Percentiles rank a stretch among this genome's conserved stretches.
Evolutionary conservation across 2,329 filamentous ascomycete species (phyloP).

Genomic region (Myriangium duriaei): DNA sequence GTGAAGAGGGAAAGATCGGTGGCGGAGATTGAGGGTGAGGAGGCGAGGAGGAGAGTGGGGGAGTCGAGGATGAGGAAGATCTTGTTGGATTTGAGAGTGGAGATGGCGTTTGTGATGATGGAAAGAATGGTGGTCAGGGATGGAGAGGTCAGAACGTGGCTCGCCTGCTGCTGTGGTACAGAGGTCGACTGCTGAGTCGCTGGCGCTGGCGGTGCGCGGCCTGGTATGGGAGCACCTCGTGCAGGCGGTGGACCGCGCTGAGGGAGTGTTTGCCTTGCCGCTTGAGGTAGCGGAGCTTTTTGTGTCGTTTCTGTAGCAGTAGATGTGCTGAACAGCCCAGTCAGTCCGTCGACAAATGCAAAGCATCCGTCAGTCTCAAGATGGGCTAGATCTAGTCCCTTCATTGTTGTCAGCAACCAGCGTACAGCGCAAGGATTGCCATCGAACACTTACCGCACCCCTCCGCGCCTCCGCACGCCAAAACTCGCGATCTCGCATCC

Average conservation of each 20-base stretch:
- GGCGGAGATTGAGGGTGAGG: slow-evolving; percentile 15
- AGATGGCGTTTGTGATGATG: slow-evolving; percentile 19
- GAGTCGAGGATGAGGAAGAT: slow-evolving; percentile 33
- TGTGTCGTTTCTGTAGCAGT: slow-evolving; percentile 11
- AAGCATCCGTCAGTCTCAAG: slow-evolving; percentile 48
- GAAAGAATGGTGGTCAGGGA: slow-evolving; percentile 18
- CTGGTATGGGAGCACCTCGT: neutral
- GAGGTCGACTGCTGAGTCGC: neutral
- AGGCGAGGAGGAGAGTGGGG: slow-evolving; percentile 31
- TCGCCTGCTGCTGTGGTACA: slow-evolving; percentile 9
- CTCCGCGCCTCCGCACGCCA: slow-evolving; percentile 62
- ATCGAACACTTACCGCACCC: slow-evolving; percentile 39
- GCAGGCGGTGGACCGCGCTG: slow-evolving; percentile 6
- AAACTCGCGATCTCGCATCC: slow-evolving; percentile 64
- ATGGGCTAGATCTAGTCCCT: slow-evolving; percentile 60
- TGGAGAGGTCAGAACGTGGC: slow-evolving; percentile 18
- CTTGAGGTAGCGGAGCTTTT: neutral
- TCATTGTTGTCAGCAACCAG: slow-evolving; percentile 2
- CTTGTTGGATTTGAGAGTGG: slow-evolving; percentile 16
- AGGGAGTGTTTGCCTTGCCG: slow-evolving; percentile 6
- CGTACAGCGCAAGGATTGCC: neutral
- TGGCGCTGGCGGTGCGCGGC: neutral
- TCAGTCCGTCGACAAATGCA: slow-evolving; percentile 63
- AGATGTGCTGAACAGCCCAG: slow-evolving; percentile 38
- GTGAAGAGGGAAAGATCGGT: slow-evolving; percentile 21